Conservation (phyloP, 768 basidiomycete genomes). For the Saitozyma sp. region DNA sequence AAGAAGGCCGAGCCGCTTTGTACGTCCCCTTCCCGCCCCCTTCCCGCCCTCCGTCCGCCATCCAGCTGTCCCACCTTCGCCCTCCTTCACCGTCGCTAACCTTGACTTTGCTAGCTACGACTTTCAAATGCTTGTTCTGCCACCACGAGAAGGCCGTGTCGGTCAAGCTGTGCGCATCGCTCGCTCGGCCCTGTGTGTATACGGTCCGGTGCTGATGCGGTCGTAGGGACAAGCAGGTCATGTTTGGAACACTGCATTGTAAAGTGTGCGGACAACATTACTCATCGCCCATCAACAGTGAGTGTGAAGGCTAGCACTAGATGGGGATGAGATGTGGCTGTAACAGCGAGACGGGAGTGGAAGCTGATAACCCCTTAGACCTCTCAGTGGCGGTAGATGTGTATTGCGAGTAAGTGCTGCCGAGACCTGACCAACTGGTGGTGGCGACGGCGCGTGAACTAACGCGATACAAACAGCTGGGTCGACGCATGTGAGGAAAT, state of each 20-base stretch:
- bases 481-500: conserved; percentile 49
- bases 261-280: conserved; percentile 83
- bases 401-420: conserved; percentile 91
- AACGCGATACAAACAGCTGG: conserved; percentile 31
- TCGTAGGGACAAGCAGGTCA: conserved; percentile 62
- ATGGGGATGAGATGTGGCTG: no score
- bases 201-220: not conserved
- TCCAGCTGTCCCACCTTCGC: not conserved
- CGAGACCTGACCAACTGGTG: conserved; percentile 5
- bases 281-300: conserved; percentile 79
- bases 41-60: not conserved
- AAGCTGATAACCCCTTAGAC: conserved; percentile 18
- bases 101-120: conserved; percentile 27
- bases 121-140: conserved; percentile 51
- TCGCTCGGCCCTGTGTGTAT: not conserved
- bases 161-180: conserved; percentile 34
- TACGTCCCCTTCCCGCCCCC: no score
- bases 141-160: conserved; percentile 42
- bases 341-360: no score
- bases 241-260: conserved; percentile 74
- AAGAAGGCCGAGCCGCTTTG: conserved; percentile 13
- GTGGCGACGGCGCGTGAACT: not conserved
- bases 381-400: conserved; percentile 23
- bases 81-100: not conserved
- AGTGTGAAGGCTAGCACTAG: not conserved